Conservation (phyloP, 805 yeast genomes). For the Wickerhamiella kurtzmanii region DNA sequence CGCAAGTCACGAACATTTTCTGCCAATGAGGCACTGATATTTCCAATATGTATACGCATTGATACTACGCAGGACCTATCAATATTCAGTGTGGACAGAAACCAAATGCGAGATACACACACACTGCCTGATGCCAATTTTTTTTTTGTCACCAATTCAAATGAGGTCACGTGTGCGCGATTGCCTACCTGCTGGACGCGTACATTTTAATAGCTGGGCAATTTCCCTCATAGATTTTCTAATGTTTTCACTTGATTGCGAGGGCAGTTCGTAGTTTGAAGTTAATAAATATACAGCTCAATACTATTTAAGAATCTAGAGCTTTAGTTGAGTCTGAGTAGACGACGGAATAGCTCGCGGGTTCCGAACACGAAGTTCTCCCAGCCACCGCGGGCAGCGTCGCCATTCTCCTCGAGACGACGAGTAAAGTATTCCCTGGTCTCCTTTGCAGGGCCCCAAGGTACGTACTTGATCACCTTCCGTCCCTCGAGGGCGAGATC, state of each 20-base stretch:
- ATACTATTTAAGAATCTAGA: too few relatives aligned
- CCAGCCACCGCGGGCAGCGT: conserved; percentile 28
- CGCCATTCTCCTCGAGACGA: conserved; percentile 91
- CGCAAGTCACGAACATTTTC: conserved; percentile 35
- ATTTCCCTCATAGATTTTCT: too few relatives aligned
- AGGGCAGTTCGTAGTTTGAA: too few relatives aligned
- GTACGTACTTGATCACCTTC: conserved; percentile 83
- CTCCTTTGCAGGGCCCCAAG: conserved; percentile 95
- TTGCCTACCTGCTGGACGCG: too few relatives aligned
- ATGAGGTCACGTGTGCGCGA: too few relatives aligned
- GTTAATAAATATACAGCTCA: too few relatives aligned
- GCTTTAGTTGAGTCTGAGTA: neutral
- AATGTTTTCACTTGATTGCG: too few relatives aligned
- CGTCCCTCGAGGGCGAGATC: conserved; percentile 53
- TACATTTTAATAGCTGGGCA: too few relatives aligned
- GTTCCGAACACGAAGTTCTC: conserved; percentile 15
- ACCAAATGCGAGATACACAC: neutral
- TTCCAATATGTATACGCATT: conserved; percentile 51
- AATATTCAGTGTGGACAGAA: neutral
- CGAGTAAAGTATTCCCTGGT: conserved; percentile 80
- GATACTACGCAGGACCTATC: neutral
- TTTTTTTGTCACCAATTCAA: too few relatives aligned
- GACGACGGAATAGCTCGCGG: conserved; percentile 12
- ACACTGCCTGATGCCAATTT: neutral
- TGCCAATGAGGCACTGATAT: conserved; percentile 43